phyloP scores from a whole-genome alignment of 148 eudicot genomes.

The Vaccinium myrtillus region DNA sequence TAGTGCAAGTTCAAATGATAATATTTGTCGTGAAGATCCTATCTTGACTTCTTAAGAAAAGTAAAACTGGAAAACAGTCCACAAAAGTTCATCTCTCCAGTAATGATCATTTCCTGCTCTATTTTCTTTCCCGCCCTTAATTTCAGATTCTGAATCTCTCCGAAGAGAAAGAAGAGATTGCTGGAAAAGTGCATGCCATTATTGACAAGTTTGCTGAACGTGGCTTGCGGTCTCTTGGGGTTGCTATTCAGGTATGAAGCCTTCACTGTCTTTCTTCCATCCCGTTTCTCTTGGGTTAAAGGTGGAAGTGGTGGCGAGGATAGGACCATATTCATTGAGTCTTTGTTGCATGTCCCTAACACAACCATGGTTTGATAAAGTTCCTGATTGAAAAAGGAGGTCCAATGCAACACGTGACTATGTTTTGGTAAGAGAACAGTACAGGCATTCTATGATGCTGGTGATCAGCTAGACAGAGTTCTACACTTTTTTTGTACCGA shows the following conservation, averaged over 20 bases:
- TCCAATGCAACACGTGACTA: background rate
- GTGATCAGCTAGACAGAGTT: background rate
- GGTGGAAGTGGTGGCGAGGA: background rate
- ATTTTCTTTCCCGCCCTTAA: background rate
- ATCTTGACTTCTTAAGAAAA: too few relatives aligned
- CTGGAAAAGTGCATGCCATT: slow-evolving; percentile 37
- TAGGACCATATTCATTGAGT: background rate
- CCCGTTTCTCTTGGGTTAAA: background rate
- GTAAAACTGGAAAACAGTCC: background rate
- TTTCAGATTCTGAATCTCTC: slow-evolving; percentile 42
- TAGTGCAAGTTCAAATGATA: background rate
- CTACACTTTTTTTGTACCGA: background rate
- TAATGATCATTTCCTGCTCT: slow-evolving; percentile 3
- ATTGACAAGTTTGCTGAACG: slow-evolving; percentile 56
- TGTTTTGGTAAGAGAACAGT: background rate
- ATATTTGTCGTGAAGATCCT: background rate
- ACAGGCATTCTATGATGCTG: background rate
- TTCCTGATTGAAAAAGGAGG: background rate
- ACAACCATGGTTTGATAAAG: background rate
- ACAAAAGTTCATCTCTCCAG: background rate
- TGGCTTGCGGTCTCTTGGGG: slow-evolving; percentile 47
- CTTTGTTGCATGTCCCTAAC: background rate
- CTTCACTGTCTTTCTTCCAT: background rate
- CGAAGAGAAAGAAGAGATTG: slow-evolving; percentile 30
- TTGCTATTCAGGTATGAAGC: slow-evolving; percentile 38